Evolutionary conservation across 2,329 filamentous ascomycete species (phyloP), one percentile per base, ranked within the genome.

Genomic region (Aspergillus fijiensis): DNA sequence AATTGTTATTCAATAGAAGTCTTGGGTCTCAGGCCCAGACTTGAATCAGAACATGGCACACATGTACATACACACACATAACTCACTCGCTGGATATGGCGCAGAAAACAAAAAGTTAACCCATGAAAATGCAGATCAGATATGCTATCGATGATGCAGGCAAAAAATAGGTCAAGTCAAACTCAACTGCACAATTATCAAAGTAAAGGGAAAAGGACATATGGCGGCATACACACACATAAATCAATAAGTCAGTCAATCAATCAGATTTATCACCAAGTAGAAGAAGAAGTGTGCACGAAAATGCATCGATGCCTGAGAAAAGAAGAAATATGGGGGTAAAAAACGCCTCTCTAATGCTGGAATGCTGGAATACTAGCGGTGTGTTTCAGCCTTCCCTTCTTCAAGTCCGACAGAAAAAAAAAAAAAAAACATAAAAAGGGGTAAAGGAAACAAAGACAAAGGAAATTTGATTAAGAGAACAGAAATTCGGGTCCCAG

Each of bases 201-300:
- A 9, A 19, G 16, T 19, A 16, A 45, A 9, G 5, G 14, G n/a
- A 6, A 14, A 48, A 49, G 49, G 53, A 57, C 56, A 59, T 60
- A 93, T 72, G 91, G 95, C 72, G 94, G 89, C 76, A 94, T 98
- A 74, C 94, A 93, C 75, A 74, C 94, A 92, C 74, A 96, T 98
- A 33, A 58, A 61, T 47, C 47, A 56, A 58, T 57, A 50, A 51
- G 29, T 51, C 16, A 29, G 27, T 58, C 16, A 55, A 62, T 60
- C 25, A 35, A 57, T 57, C 60, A 14, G 19, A 57, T 52, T 10
- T 39, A 55, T 52, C 19, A 60, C 27, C 27, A 9, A 29, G 27
- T 29, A 42, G 23, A 50, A 52, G 58, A 51, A 55, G 31, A 59
- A 29, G 42, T 63, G 27, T 58, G 61, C 57, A 54, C 49, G 29